Base-by-base conservation (phyloP, 1,284 basidiomycete genomes). In the Ustilago esculenta region DNA sequence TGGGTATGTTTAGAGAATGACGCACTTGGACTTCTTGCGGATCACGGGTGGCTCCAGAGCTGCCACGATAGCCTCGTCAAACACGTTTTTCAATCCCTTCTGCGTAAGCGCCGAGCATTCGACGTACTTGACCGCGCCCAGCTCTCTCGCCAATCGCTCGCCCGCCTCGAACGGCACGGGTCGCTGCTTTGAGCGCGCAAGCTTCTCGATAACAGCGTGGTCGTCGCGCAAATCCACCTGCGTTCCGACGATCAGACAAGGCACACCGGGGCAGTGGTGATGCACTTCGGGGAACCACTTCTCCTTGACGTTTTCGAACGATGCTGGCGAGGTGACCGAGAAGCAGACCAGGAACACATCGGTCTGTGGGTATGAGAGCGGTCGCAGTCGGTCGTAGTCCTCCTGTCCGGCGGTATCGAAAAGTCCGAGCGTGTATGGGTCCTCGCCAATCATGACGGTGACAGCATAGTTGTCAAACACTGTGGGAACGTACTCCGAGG, bases 211-310 rank as follows among this genome's bases (percentile, higher is more conserved):
- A 64, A 98, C 94, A 79, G 90, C 88, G 37, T 88, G 85, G 83
- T 98, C 96, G 79, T 97, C 94, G 81, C 96, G 88, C 83, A 99
- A 84, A 87, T 99, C 96, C 82, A 98, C 88, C 86, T 99, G 96
- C 33, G 96, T 99, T 69, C 96, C 95, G 53, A 98, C 95, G 80
- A 98, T 97, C 78, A 98, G 88, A 87, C 94, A 97, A 71, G 95
- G 95, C 55, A 98, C 95, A 59, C 95, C 95, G n/a, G 96, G 96
- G 86, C 96, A 99, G 83, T 99, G 95, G 84, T 98, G 95, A 83
- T 94, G 94, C 47, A 98, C 95, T 85, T 99, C 96, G 24, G 95
- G 96, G 88, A 98, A 97, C 95, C 95, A 99, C 84, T 99, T 99
- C 85, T 98, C 95, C 87, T 96, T 98, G 79, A 99, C 95, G 90